phyloP scores from a whole-genome alignment of 305 asterid genomes.

The Fraxinus platypoda region DNA sequence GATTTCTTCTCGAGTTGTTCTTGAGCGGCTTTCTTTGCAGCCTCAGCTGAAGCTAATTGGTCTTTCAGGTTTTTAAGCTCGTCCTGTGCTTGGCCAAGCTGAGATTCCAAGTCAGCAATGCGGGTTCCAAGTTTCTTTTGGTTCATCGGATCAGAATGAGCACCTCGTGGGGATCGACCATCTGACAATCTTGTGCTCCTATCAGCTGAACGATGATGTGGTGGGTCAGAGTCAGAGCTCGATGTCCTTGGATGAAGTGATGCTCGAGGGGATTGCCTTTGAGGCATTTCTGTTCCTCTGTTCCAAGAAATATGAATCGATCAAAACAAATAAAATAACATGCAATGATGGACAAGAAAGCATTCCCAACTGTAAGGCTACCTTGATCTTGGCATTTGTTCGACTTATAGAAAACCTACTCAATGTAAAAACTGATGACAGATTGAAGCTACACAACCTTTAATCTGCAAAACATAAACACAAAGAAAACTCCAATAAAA shows the following conservation, averaged over 20 bases:
- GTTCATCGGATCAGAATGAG: slow-evolving; percentile 54
- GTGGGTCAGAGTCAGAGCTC: slow-evolving; percentile 66
- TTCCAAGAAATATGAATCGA: not conserved
- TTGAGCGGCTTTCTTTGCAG: slow-evolving; percentile 68
- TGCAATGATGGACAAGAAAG: not conserved
- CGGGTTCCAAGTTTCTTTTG: slow-evolving; percentile 85
- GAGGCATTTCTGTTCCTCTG: slow-evolving; percentile 71
- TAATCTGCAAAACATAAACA: slow-evolving; percentile 31
- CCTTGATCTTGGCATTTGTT: slow-evolving; percentile 80
- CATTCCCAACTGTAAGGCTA: slow-evolving; percentile 20
- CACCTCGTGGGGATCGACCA: slow-evolving; percentile 68
- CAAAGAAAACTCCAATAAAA: not conserved
- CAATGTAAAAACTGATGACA: not conserved
- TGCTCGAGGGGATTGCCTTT: slow-evolving; percentile 64
- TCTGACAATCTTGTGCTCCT: slow-evolving; percentile 63
- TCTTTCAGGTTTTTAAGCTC: slow-evolving; percentile 72
- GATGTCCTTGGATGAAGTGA: slow-evolving; percentile 57
- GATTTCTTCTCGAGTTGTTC: slow-evolving; percentile 34
- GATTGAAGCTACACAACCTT: not conserved
- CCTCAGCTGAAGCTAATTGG: slow-evolving; percentile 67
- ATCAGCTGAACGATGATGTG: slow-evolving; percentile 57
- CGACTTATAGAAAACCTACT: not conserved
- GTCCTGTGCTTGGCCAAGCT: slow-evolving; percentile 83
- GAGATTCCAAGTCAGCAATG: slow-evolving; percentile 81
- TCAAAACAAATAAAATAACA: slow-evolving; percentile 17